Evolutionary conservation across 179 eudicot species (phyloP), one percentile per base, ranked within the genome.

Genomic region (Beta macrorhiza): DNA sequence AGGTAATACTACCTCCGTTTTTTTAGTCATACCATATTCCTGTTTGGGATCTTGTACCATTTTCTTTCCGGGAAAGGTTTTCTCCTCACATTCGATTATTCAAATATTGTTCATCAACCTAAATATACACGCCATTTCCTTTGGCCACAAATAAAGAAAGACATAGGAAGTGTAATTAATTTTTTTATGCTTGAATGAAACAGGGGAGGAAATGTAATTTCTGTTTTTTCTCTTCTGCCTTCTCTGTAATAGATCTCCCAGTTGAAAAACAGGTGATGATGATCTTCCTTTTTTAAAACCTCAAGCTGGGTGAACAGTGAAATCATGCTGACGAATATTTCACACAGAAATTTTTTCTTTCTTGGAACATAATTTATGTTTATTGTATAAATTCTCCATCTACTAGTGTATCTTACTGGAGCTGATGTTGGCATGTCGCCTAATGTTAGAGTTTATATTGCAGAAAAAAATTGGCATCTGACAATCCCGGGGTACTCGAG

Each of bases 401-500:
- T 57, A 65, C 29, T 75, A 29, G 44, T n/a, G 10, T 57, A 77
- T 56, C 20, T 76, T 14, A 61, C 52, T 5, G 17, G 53, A 75
- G 29, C 53, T 47, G 19, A 56, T 71, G 73, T 79, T 77, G 63
- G 64, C 84, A 56, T 71, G 73, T 79, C 79, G 63, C 69, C 84
- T 88, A 63, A 83, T 80, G 58, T 58, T 47, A 42, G 51, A 58
- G 68, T 62, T 62, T 71, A 52, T 32, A 76, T 74, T 89, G 86
- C 97, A 94, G 98, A 92, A 85, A 94, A 89, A 82, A 92, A 94
- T 85, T 92, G 89, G 91, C 86, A 83, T 45, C 86, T 92, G 84
- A 86, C 91, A 32, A 76, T 94, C 82, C 98, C 98, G 53, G 98
- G 98, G 78, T 94, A 80, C 84, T 91, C 98, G 51, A 90, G 91